Evolutionary conservation across 2,329 filamentous ascomycete species (phyloP).

Genomic region (Aspergillus sp.): DNA sequence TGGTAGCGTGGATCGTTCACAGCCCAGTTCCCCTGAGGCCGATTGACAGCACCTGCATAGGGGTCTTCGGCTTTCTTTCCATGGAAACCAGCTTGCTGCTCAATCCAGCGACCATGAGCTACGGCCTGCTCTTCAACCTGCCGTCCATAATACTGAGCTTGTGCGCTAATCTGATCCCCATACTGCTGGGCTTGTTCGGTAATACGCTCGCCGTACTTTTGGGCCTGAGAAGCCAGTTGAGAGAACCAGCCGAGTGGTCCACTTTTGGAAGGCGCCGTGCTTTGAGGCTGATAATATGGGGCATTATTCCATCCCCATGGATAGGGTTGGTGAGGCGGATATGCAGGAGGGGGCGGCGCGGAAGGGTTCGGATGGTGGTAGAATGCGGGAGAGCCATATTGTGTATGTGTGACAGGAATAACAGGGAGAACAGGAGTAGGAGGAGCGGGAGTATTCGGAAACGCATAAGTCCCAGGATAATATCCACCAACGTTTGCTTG

Average conservation of each 20-base stretch:
- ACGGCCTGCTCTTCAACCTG: slow-evolving; percentile 36
- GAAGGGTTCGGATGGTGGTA: slow-evolving; percentile 7
- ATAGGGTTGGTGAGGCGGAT: slow-evolving; percentile 14
- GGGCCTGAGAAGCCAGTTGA: slow-evolving; percentile 30
- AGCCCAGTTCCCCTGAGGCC: slow-evolving; percentile 11
- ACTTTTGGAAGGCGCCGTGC: slow-evolving; percentile 16
- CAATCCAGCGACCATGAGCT: slow-evolving; percentile 32
- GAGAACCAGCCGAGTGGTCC: slow-evolving; percentile 30
- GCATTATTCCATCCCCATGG: slow-evolving; percentile 25
- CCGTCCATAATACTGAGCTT: slow-evolving; percentile 31
- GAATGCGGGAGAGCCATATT: slow-evolving; percentile 18
- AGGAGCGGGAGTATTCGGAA: slow-evolving; percentile 9
- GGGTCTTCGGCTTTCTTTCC: slow-evolving; percentile 19
- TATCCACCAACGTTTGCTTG: slow-evolving; percentile 3
- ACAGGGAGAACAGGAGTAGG: too few species aligned
- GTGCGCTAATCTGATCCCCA: slow-evolving; percentile 28
- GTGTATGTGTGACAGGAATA: slow-evolving; percentile 7
- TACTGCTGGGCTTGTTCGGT: slow-evolving; percentile 29
- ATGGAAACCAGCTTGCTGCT: slow-evolving; percentile 30
- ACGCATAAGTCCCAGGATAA: slow-evolving; percentile 7
- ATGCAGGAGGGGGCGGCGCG: slow-evolving; percentile 7
- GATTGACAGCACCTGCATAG: slow-evolving; percentile 10
- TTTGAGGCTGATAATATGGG: slow-evolving; percentile 17
- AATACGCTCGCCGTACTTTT: slow-evolving; percentile 36
- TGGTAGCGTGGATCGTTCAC: slow-evolving; percentile 6